Base-by-base conservation (phyloP, 768 basidiomycete species). In the Auriscalpium vulgare region DNA sequence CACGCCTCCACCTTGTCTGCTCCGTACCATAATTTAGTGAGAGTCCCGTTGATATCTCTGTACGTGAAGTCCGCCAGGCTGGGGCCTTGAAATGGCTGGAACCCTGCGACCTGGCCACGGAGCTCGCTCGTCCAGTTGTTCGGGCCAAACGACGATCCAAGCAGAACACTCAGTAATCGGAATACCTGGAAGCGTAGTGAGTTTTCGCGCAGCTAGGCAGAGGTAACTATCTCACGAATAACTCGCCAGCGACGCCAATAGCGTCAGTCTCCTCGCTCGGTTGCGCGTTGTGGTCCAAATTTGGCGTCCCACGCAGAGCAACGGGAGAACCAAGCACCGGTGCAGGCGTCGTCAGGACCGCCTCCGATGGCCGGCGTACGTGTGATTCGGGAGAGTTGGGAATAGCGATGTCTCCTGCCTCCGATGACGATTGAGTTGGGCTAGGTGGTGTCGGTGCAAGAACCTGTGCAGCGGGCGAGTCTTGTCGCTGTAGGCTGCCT, bases 81-180 rank as follows among this genome's bases (percentile, higher is more conserved):
- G 0, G 23, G 29, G 10, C 49, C 57, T n/a, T 10, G 40, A 50
- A 58, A 63, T 23, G 62, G 62, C 19, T 53, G 11, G 40, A 66
- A 59, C 10, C 56, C 67, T 1, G 55, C 50, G 4, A 62, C 35
- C 1, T 17, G 14, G 13, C 56, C 47, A 4, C 67, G 62, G 9
- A 68, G 53, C 36, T 63, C 60, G 43, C 64, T 65, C 43, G 68
- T 69, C 68, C 68, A 69, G 47, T 69, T 64, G 3, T 63, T 57
- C 1, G 50, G 47, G 3, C 57, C 56, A 50, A 69, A 68, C 29
- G 58, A 44, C 40, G 40, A 17, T 13, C 58, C 60, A 36, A 66
- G 48, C 14, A 16, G 37, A 10, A 43, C 40, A 4, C 48, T 10
- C 16, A 65, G 58, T n/a, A 49, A 4, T 17, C 54, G 47, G 44